These are phyloP conservation scores for Fusarium setosum DNA, from an alignment of 2,329 filamentous ascomycete species.

Conservation along the genomic window DNA sequence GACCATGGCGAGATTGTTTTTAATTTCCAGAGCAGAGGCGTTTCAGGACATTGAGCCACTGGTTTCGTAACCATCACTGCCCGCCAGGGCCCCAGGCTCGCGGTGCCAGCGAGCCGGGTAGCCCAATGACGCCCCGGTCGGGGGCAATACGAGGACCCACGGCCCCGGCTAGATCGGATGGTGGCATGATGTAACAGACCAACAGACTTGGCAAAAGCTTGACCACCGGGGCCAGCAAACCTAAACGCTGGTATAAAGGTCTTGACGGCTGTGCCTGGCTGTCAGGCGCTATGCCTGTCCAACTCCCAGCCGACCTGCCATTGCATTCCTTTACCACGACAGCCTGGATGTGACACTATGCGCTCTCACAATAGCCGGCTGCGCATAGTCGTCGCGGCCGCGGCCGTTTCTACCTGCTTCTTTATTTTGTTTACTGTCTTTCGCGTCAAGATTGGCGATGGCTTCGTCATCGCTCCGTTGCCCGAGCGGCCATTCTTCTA, in stretches of 20 bases:
- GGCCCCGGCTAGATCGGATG: constrained; percentile 30
- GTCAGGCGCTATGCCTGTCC: neutral
- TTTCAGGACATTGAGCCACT: too few species aligned
- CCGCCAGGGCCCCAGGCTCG: neutral
- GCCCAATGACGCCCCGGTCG: too few species aligned
- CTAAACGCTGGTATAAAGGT: neutral
- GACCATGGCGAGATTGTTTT: too few species aligned
- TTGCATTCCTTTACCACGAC: neutral
- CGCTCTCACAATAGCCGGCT: constrained; percentile 14
- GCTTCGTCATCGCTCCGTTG: constrained; percentile 6
- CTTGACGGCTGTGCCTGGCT: neutral
- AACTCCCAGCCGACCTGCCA: neutral
- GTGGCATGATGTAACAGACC: constrained; percentile 7
- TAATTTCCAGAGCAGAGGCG: too few species aligned
- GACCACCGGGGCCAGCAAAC: constrained; percentile 1
- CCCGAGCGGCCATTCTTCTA: constrained; percentile 28
- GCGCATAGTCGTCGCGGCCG: constrained; percentile 22
- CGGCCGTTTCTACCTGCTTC: constrained; percentile 5
- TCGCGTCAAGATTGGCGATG: constrained; percentile 20
- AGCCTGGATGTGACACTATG: constrained; percentile 16
- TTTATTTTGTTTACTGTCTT: constrained; percentile 22
- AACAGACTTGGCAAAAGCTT: constrained; percentile 32
- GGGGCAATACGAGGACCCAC: neutral
- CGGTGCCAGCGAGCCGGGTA: neutral
- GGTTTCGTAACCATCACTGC: too few species aligned